Conservation (phyloP, 1,284 basidiomycete genomes). For the Leccinum solheimii region DNA sequence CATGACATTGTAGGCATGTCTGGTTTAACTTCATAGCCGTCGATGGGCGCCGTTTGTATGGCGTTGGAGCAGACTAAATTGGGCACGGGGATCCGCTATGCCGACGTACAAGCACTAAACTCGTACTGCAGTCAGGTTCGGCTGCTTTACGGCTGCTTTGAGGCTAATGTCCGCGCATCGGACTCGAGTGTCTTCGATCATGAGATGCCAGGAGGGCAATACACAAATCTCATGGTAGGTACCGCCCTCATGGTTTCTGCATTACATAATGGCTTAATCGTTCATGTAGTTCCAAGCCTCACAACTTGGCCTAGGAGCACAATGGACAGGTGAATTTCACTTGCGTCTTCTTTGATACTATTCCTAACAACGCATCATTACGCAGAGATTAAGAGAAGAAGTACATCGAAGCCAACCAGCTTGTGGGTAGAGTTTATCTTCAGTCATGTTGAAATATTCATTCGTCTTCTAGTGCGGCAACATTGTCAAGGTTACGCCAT, state of each 20-base stretch:
- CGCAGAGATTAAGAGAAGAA: slow-evolving; percentile 91
- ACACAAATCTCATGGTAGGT: slow-evolving; percentile 89
- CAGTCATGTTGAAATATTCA: slow-evolving; percentile 17
- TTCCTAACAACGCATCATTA: slow-evolving; percentile 13
- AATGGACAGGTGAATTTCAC: slow-evolving; percentile 76
- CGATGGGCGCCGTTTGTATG: slow-evolving; percentile 95
- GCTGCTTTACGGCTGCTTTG: slow-evolving; percentile 94
- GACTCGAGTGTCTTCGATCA: slow-evolving; percentile 98
- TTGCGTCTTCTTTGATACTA: slow-evolving; percentile 7
- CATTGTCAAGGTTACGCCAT: slow-evolving; percentile 99
- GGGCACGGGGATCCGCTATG: slow-evolving; percentile 96
- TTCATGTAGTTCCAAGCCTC: slow-evolving; percentile 90
- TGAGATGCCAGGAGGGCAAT: slow-evolving; percentile 99
- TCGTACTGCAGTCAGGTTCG: slow-evolving; percentile 98
- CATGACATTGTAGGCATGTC: slow-evolving; percentile 77
- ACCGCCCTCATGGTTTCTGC: slow-evolving; percentile 9
- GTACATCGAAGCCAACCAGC: slow-evolving; percentile 95
- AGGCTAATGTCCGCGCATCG: slow-evolving; percentile 96
- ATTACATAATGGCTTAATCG: slow-evolving; percentile 21
- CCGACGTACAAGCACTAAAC: slow-evolving; percentile 97
- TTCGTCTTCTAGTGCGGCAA: slow-evolving; percentile 77
- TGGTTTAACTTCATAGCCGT: slow-evolving; percentile 96
- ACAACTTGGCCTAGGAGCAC: slow-evolving; percentile 94
- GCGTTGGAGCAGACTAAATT: slow-evolving; percentile 94
- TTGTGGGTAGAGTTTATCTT: slow-evolving; percentile 51